These are phyloP conservation scores for Suillus fuscotomentosus DNA, from an alignment of 768 basidiomycete genomes.

Conservation along the genomic window DNA sequence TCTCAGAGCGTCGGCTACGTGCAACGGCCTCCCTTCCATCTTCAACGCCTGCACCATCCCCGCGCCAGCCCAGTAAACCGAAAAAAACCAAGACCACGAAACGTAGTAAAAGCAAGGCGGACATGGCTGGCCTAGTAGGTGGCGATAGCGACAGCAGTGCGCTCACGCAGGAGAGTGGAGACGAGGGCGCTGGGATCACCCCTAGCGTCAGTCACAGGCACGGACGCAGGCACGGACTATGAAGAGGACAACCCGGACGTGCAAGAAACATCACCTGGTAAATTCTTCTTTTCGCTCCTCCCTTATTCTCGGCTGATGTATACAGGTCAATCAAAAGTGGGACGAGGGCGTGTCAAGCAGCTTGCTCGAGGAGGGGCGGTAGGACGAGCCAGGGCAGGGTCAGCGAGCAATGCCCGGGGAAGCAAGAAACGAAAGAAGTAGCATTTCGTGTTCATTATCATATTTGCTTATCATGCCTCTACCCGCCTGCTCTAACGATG, in stretches of 20 bases:
- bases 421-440: constrained; percentile 34
- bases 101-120: constrained; percentile 41
- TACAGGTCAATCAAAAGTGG: constrained; percentile 18
- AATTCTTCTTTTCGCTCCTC: constrained; percentile 20
- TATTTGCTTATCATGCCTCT: not conserved
- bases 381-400: constrained; percentile 28
- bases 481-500: not conserved
- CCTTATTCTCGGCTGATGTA: constrained; percentile 14
- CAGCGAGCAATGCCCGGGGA: constrained; percentile 18
- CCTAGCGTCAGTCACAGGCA: constrained; percentile 67
- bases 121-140: constrained; percentile 71
- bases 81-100: constrained; percentile 50
- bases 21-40: constrained; percentile 53
- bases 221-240: constrained; percentile 69
- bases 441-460: constrained; percentile 1
- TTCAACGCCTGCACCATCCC: constrained; percentile 58
- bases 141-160: constrained; percentile 87
- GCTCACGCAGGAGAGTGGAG: constrained; percentile 78
- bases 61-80: constrained; percentile 33
- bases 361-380: constrained; percentile 20
- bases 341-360: constrained; percentile 27
- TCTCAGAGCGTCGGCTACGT: constrained; percentile 63
- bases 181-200: constrained; percentile 60
- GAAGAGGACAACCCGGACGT: constrained; percentile 67
- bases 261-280: constrained; percentile 60